These are phyloP conservation scores for Pleurotus sapidus DNA, from an alignment of 768 basidiomycete genomes.

Conservation along the genomic window DNA sequence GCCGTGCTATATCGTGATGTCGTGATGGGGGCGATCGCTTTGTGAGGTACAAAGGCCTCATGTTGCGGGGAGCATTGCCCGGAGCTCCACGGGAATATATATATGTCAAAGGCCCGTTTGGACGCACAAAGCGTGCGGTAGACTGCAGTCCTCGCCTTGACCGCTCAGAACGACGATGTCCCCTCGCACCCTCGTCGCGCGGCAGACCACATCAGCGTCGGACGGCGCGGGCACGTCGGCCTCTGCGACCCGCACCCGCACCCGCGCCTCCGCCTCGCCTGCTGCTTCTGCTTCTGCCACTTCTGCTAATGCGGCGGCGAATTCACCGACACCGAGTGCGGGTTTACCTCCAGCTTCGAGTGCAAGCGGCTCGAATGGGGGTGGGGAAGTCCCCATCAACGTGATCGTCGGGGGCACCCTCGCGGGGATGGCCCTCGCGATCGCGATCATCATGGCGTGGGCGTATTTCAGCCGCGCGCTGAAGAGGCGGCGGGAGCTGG, in stretches of 20 bases:
- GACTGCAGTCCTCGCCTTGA: background rate
- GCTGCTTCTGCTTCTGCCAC: too few relatives aligned
- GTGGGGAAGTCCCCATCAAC: conserved; percentile 35
- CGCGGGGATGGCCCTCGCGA: conserved; percentile 45
- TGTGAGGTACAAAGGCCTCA: background rate
- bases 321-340: too few relatives aligned
- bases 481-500: conserved; percentile 30
- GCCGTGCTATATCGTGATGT: background rate
- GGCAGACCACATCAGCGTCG: background rate
- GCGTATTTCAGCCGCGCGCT: conserved; percentile 42
- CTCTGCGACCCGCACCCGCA: background rate
- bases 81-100: background rate
- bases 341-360: background rate
- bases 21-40: conserved; percentile 3
- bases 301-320: too few relatives aligned
- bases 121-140: background rate
- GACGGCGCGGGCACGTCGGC: background rate
- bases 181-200: background rate
- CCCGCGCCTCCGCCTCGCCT: too few relatives aligned
- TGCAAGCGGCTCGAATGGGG: background rate
- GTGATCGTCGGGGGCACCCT: conserved; percentile 49
- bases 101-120: background rate
- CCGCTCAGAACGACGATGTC: background rate
- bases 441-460: conserved; percentile 41
- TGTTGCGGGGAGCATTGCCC: conserved; percentile 5